A percentile compares a stretch with the other conserved stretches of the same genome.
Evolutionary conservation across 257 asterid genomes (phyloP).

Genomic region (Solanum arcanum): DNA sequence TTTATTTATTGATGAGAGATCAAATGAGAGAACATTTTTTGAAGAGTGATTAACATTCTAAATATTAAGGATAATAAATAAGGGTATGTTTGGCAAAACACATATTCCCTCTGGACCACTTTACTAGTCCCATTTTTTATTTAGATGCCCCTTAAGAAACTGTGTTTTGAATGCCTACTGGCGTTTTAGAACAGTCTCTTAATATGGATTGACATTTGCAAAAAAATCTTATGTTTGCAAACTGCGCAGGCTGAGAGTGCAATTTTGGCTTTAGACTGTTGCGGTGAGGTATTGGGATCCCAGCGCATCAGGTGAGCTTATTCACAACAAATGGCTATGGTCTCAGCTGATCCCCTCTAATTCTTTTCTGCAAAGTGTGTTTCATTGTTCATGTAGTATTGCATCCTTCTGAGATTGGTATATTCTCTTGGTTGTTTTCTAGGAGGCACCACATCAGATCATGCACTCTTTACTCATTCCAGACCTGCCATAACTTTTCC

Average conservation of each 20-base stretch:
- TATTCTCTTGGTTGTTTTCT: not conserved
- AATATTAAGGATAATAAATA: not conserved
- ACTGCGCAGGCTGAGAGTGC: conserved; percentile 81
- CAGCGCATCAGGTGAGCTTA: conserved; percentile 62
- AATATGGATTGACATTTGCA: not conserved
- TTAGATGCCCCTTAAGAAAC: not conserved
- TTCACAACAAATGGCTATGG: not conserved
- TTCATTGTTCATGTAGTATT: not conserved
- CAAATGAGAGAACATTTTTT: not conserved
- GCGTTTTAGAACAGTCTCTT: not conserved
- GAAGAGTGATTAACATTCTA: not conserved
- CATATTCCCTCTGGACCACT: not conserved
- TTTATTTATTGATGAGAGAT: not conserved
- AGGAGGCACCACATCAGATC: not conserved
- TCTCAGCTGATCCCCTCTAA: not conserved
- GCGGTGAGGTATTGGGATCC: conserved; percentile 77
- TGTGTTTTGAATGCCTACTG: not conserved
- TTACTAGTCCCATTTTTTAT: not conserved
- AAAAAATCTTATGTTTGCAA: not conserved
- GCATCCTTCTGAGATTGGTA: not conserved
- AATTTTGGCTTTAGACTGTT: conserved; percentile 75
- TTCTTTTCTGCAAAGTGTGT: not conserved
- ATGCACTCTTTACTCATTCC: not conserved
- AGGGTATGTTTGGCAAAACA: not conserved
- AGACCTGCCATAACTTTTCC: not conserved